Base-by-base conservation (phyloP, 2,329 filamentous ascomycete species). In the Cladobotryum mycophilum region DNA sequence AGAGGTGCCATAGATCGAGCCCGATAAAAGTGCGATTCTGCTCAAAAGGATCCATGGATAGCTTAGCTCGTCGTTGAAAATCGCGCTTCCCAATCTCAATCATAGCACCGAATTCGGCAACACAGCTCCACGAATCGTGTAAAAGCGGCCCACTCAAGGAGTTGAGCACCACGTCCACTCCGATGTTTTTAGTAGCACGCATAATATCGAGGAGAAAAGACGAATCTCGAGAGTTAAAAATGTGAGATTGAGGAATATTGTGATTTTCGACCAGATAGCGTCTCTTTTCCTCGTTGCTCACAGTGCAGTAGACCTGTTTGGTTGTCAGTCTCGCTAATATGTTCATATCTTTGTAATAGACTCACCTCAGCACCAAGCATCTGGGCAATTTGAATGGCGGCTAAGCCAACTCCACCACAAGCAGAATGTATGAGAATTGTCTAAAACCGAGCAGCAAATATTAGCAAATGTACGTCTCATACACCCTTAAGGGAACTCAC, bases 1-100 rank as follows among this genome's bases (percentile, higher is more conserved):
- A 20, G 3, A 20, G 56, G 20, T 20, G 49, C 18, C 60, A 57
- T 8, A 71, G 44, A 46, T 72, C 69, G 2, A 74, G 51, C 38
- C 63, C 62, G 8, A 56, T 53, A 30, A 67, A 71, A 2, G 60
- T 62, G 0, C 67, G 60, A 5, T 66, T 68, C 1, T 54, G 54
- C 3, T 67, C 59, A 40, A 81, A 80, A 0, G 65, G 62, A 1
- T 65, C 55, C 73, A 80, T 75, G 2, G 70, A 67, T 5, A 79
- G 63, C 6, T 62, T 58, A 3, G 64, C 68, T 15, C 69, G 66
- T 1, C 67, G 65, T 1, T 66, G 56, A 2, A 74, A 60, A 43
- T 76, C 71, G 6, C 66, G 59, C 53, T 70, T 70, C 5, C 71
- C 72, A 12, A 76, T 68, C 48, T 77, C 73, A 0, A 77, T 49